These are phyloP conservation scores for Komagataella populi DNA, from an alignment of 805 yeast genomes.

Conservation along the genomic window DNA sequence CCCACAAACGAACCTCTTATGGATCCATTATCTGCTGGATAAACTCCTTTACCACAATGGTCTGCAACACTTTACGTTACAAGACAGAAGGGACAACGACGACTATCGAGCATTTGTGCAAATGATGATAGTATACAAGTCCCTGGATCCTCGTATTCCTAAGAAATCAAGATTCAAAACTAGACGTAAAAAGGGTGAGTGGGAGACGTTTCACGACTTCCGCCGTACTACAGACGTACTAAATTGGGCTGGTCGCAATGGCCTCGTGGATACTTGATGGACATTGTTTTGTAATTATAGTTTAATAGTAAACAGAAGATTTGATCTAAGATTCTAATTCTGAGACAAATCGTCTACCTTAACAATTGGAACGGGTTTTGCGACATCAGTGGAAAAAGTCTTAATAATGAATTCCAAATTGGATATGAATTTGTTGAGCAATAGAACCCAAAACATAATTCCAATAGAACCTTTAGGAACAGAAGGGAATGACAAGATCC, in stretches of 20 bases:
- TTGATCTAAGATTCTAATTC: neutral
- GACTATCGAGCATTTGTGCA: constrained; percentile 13
- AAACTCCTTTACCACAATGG: constrained; percentile 29
- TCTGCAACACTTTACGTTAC: constrained; percentile 1
- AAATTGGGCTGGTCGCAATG: constrained; percentile 1
- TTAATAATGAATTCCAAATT: constrained; percentile 13
- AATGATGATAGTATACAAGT: constrained; percentile 15
- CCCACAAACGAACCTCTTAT: constrained; percentile 40
- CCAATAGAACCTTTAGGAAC: constrained; percentile 53
- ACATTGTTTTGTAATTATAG: neutral
- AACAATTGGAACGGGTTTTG: constrained; percentile 3
- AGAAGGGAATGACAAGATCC: constrained; percentile 50
- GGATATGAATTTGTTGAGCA: constrained; percentile 12
- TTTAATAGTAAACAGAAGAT: neutral
- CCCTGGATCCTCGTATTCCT: constrained; percentile 19
- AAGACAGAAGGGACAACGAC: constrained; percentile 12
- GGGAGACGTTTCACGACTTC: neutral
- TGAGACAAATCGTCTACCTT: neutral
- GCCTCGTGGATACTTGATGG: neutral
- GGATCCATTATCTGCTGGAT: constrained; percentile 52
- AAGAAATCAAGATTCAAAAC: neutral
- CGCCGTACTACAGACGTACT: neutral
- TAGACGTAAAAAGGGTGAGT: neutral
- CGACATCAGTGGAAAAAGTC: constrained; percentile 4
- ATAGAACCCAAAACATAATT: constrained; percentile 40